Evolutionary conservation across 2,329 filamentous ascomycete genomes (phyloP), one percentile per base, ranked within the genome.

Genomic region (Fusarium sp.): DNA sequence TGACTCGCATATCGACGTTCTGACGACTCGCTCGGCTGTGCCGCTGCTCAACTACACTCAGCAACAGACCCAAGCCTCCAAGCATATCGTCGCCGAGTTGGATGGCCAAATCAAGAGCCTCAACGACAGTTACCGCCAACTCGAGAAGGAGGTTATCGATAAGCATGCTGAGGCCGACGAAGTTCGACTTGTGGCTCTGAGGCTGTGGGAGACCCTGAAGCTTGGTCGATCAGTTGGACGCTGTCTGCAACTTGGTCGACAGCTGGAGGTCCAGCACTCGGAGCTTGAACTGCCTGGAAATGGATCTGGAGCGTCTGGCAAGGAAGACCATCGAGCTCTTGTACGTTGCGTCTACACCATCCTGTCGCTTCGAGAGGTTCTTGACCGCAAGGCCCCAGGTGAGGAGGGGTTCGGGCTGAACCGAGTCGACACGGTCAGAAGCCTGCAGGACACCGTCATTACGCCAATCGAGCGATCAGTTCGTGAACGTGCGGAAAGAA

Each of bases 1-100:
- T 75, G 96, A 98, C 84, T 97, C 95, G 0, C 95, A 97, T 81
- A 98, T 99, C 73, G 95, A 99, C 82, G 90, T 91, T 5, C 89
- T 98, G 45, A 97, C 96, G 7, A 97, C 95, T 3, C 92, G 93
- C 73, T 94, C 92, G 31, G 95, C 97, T 4, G 85, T 96, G 0
- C 94, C 95, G 0, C 88, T 99, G 31, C 89, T 99, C 22, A 86
- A 91, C 33, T 89, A 98, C 82, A 97, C 95, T 4, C 88, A 91
- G 69, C 86, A 90, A 50, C 94, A 97, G 81, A 93, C 91, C 16
- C 88, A 91, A 35, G 91, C 95, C 3, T 95, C 93, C 75, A 88
- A 89, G 61, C 88, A 88, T 63, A 93, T 98, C 73, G 86, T 98
- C 63, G 84, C 89, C 35, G 92, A 94, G 78, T 91, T 98, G 40